Evolutionary conservation across 352 stramenopile species (phyloP).

Genomic region (Elongisporangium senticosum): DNA sequence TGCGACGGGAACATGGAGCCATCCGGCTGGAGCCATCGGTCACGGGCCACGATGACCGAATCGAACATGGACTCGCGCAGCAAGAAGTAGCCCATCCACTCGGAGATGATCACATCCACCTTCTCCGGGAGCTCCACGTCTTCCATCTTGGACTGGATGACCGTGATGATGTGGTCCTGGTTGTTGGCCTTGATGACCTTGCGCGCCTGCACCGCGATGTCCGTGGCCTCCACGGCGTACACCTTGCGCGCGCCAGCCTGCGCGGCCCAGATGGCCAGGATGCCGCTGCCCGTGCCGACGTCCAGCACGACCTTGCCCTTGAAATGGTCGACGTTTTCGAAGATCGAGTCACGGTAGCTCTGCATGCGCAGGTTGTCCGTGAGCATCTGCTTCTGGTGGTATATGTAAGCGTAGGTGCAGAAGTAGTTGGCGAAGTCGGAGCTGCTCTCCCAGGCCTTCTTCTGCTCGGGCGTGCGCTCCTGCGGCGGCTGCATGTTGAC

Average conservation of each 20-base stretch:
- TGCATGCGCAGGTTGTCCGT: slow-evolving; percentile 99
- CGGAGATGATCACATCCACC: slow-evolving; percentile 99
- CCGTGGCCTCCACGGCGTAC: slow-evolving; percentile 96
- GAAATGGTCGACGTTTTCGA: slow-evolving; percentile 97
- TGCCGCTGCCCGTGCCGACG: slow-evolving; percentile 98
- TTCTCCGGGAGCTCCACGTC: slow-evolving; percentile 96
- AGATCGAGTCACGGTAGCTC: slow-evolving; percentile 97
- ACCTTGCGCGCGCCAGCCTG: slow-evolving; percentile 98
- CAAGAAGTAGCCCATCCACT: slow-evolving; percentile 99
- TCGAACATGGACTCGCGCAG: slow-evolving; percentile 99
- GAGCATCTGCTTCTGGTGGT: slow-evolving; percentile 98
- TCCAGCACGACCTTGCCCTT: slow-evolving; percentile 99
- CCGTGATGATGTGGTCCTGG: slow-evolving; percentile 95
- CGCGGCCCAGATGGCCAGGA: slow-evolving; percentile 98
- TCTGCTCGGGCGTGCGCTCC: slow-evolving; percentile 68
- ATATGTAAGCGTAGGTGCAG: slow-evolving; percentile 88
- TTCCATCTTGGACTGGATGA: slow-evolving; percentile 98
- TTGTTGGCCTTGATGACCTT: slow-evolving; percentile 96
- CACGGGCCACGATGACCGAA: slow-evolving; percentile 94
- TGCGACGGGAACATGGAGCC: slow-evolving; percentile 98
- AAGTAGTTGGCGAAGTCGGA: slow-evolving; percentile 91
- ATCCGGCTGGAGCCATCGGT: slow-evolving; percentile 95
- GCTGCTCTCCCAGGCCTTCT: slow-evolving; percentile 78
- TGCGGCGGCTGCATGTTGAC: slow-evolving; percentile 15
- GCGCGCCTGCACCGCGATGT: slow-evolving; percentile 96